Base-by-base conservation (phyloP, 164 flowering plant species). In the Magnolia officinalis region DNA sequence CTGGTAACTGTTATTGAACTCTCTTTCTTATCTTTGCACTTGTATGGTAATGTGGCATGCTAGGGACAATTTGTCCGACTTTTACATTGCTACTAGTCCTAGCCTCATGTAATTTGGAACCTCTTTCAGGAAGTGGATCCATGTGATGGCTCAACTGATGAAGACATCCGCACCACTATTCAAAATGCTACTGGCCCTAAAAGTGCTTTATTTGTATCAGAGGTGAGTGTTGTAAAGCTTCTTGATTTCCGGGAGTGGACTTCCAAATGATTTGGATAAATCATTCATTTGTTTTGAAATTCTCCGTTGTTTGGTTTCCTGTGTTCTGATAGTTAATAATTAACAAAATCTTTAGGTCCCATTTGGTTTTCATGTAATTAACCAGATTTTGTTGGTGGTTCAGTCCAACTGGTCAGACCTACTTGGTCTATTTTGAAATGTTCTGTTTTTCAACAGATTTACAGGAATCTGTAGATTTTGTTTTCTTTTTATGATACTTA, bases 171-270 rank as follows among this genome's bases (percentile, higher is more conserved):
- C 58, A 95, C 93, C 63, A 95, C 98, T 31, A 92, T 95, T 78
- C 99, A 93, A 84, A 95, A 95, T 89, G 97, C 98, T 81, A 91
- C 97, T 77, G 99, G 99, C 78, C 91, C 96, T 61, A 91, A 70
- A 81, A 88, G 93, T 80, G 94, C 98, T 63, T 81, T 95, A 63
- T 95, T 95, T 91, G 94, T 91, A n/a, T 97, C 98, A 19, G 92
- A 91, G 82, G 99, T 93, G 84, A 66, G 90, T 81, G 24, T 69
- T 74, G 20, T 18, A 65, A 31, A 6, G 16, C 72, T 76, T 74
- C 58, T 50, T 66, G 21, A n/a, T 72, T 55, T 55, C 58, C 9
- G 19, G 11, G 13, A 21, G 50, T 68, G 37, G 59, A 11, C 14
- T 64, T 51, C 61, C 29, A 50, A 64, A 8, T 26, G 26, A 50